A percentile compares a stretch with the other conserved stretches of the same genome.
Evolutionary conservation across 192 early-diverging fungal genomes (phyloP).

Genomic region (Dimargaris xerosporica): DNA sequence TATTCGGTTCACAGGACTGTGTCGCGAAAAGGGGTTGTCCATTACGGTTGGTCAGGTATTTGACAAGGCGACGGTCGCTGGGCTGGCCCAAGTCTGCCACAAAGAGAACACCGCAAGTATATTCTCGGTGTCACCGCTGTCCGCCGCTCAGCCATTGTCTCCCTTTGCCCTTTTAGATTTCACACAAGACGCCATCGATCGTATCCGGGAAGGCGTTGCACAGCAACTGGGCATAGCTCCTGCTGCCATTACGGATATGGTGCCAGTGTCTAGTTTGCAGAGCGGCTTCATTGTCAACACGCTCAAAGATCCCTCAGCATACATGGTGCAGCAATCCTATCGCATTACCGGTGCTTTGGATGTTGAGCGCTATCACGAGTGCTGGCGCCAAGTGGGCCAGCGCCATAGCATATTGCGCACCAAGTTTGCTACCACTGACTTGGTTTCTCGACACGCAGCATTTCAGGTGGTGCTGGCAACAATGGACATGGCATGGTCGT

Average conservation of each 20-base stretch:
- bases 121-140: too few species aligned
- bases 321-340: too few species aligned
- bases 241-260: not conserved
- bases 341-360: not conserved
- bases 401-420: not conserved
- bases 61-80: not conserved
- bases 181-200: too few species aligned
- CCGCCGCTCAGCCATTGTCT: too few species aligned
- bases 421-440: not conserved
- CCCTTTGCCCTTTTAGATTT: too few species aligned
- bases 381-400: not conserved
- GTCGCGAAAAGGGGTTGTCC: not conserved
- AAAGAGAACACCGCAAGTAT: too few species aligned
- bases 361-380: not conserved
- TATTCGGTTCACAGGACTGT: not conserved
- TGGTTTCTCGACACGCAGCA: not conserved
- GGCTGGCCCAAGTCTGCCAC: not conserved
- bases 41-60: not conserved
- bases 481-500: not conserved
- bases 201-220: too few species aligned
- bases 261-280: not conserved
- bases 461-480: not conserved
- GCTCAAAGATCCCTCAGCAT: not conserved
- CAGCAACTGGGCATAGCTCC: too few species aligned
- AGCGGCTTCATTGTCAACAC: not conserved